Conservation (phyloP, 192 early-diverging fungal species). For the Jimgerdemannia flammicorona region DNA sequence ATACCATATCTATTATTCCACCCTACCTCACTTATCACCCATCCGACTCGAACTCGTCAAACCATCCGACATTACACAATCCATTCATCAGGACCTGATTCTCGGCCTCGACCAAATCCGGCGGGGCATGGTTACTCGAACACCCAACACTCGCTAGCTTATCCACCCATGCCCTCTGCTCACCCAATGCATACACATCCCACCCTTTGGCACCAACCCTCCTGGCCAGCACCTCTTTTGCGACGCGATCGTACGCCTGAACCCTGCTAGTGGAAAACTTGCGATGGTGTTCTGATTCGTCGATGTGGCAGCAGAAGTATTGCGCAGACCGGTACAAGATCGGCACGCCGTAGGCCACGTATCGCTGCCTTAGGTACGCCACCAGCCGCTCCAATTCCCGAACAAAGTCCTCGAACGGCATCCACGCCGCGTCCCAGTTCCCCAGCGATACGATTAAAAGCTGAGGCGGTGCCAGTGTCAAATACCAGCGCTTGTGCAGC, state of each 20-base stretch:
- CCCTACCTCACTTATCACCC: neutral
- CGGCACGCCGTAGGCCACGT: constrained; percentile 17
- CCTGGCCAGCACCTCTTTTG: constrained; percentile 21
- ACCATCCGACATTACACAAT: constrained; percentile 21
- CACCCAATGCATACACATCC: constrained; percentile 39
- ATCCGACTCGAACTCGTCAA: neutral
- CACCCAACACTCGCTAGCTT: constrained; percentile 26
- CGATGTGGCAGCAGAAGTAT: constrained; percentile 48
- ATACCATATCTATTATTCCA: no score
- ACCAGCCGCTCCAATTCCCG: constrained; percentile 22
- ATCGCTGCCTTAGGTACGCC: constrained; percentile 21
- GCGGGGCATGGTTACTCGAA: constrained; percentile 43
- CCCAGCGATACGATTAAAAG: constrained; percentile 37
- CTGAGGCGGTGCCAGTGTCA: constrained; percentile 10
- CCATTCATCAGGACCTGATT: constrained; percentile 41
- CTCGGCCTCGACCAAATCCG: constrained; percentile 47
- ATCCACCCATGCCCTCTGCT: constrained; percentile 23
- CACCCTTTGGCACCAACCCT: constrained; percentile 26
- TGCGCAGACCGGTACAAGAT: constrained; percentile 47
- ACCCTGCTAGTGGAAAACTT: constrained; percentile 20
- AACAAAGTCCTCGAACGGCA: constrained; percentile 23
- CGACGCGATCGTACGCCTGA: constrained; percentile 22
- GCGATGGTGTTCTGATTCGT: constrained; percentile 20
- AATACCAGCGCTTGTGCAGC: constrained; percentile 1
- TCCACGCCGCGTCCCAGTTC: constrained; percentile 50